Conservation (phyloP, 2,329 filamentous ascomycete species). For the Lecanicillium sp. region DNA sequence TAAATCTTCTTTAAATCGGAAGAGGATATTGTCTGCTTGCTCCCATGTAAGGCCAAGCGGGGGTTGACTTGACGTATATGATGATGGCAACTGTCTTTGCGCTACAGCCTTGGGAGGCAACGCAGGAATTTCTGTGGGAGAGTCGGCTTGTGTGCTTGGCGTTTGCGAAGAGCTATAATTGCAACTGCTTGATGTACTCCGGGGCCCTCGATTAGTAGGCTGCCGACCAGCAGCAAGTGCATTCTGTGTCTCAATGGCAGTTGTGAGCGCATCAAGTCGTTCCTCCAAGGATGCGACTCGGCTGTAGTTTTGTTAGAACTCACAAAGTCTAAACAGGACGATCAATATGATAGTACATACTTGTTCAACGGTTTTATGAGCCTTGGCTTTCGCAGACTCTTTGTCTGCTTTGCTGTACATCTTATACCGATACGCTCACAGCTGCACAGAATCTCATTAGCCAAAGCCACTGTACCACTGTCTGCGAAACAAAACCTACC, state of each 20-base stretch:
- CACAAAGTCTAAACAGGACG: not conserved
- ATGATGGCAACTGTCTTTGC: not conserved
- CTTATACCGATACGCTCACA: conserved; percentile 19
- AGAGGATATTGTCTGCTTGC: conserved; percentile 26
- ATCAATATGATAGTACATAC: conserved; percentile 11
- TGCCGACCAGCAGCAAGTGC: conserved; percentile 2
- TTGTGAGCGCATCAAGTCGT: conserved; percentile 14
- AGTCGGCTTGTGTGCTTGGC: not conserved
- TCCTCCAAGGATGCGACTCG: conserved; percentile 18
- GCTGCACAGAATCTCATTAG: conserved; percentile 7
- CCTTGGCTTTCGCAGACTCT: conserved; percentile 21
- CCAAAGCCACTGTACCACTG: too few relatives aligned
- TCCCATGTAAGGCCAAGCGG: conserved; percentile 30
- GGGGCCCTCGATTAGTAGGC: conserved; percentile 2
- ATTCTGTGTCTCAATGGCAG: conserved; percentile 7
- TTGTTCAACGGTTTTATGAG: conserved; percentile 18
- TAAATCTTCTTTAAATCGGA: conserved; percentile 23
- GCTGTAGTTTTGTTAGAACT: conserved; percentile 10
- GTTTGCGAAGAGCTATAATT: conserved; percentile 3
- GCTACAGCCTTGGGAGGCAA: conserved; percentile 1
- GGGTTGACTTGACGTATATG: conserved; percentile 3
- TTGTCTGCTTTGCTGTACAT: conserved; percentile 20
- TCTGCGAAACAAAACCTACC: conserved; percentile 12
- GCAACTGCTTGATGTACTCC: not conserved
- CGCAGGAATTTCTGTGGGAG: conserved; percentile 1